Evolutionary conservation across 2,329 filamentous ascomycete species (phyloP), one percentile per base, ranked within the genome.

Genomic region (Bipolaris bicolor): DNA sequence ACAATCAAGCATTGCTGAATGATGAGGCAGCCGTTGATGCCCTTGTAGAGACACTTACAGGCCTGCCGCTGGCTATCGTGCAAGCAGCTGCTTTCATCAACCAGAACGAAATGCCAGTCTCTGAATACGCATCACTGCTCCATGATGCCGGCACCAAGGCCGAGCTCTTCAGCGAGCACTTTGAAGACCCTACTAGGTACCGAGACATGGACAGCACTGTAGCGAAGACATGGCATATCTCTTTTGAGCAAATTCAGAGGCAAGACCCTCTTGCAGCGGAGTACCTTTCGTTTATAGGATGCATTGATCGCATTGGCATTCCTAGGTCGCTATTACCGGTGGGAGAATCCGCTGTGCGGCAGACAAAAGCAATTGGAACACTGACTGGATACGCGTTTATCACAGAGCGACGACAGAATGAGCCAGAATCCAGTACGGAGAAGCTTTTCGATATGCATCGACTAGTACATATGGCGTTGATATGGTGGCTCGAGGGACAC

Each of bases 261-360:
- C 33, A 63, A 13, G 57, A 78, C 56, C 40, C 52, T n/a, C 49
- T 76, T n/a, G 77, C 77, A 6, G 65, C 65, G 1, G 66, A 76
- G 15, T 74, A 74, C 48, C 63, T 79, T 20, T 75, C 63, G 10
- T 73, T 74, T 11, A 75, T 78, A 61, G 66, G 72, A n/a, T 77
- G 71, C 55, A 60, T 77, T 22, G 45, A 72, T 51, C 58, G 66
- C 16, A 64, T 67, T 31, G 63, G 70, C 41, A 76, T 79, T 57
- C 75, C 72, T 2, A 55, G 61, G 39, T 74, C 72, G 0, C 63
- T 79, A 24, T 62, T 79, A 49, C 74, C 70, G 13, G 33, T 40
- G 31, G 44, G 41, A n/a, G 34, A 41, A 26, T 72, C 69, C 1
- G 45, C 50, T 15, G 64, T 67, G n/a, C 52, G 68, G 26, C 59